These are phyloP conservation scores for Viridothelium virens DNA, from an alignment of 495 filamentous ascomycete genomes.

Conservation along the genomic window DNA sequence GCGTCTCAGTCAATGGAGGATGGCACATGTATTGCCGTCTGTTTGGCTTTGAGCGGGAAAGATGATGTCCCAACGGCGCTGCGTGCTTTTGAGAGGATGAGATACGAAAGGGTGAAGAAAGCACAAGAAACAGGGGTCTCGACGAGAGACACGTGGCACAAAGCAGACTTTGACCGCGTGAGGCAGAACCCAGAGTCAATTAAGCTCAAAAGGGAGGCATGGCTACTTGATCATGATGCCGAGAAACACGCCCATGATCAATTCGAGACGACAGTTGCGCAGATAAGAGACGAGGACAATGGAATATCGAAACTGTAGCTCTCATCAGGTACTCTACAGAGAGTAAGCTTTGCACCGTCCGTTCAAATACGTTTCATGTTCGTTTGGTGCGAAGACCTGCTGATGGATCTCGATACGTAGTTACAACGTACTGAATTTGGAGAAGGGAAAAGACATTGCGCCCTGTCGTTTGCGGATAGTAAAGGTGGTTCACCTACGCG, in stretches of 20 bases:
- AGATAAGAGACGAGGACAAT: neutral
- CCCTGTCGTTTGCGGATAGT: too few species aligned
- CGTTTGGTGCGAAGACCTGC: too few species aligned
- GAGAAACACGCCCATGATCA: constrained; percentile 29
- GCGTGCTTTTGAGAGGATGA: constrained; percentile 28
- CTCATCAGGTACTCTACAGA: neutral
- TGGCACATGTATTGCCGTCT: constrained; percentile 30
- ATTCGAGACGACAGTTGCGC: constrained; percentile 18
- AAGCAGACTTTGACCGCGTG: constrained; percentile 32
- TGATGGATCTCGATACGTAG: too few species aligned
- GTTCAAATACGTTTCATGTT: too few species aligned
- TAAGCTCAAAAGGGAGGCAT: constrained; percentile 30
- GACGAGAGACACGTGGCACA: constrained; percentile 33
- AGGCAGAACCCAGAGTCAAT: constrained; percentile 32
- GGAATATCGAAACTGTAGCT: neutral
- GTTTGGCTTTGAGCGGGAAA: constrained; percentile 30
- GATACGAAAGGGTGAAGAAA: constrained; percentile 30
- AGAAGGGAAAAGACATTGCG: too few species aligned
- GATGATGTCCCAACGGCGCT: constrained; percentile 20
- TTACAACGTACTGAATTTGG: too few species aligned
- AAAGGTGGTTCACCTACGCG: too few species aligned
- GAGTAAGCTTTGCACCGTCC: too few species aligned
- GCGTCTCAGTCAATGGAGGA: constrained; percentile 37
- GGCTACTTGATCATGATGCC: constrained; percentile 34
- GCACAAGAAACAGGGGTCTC: constrained; percentile 32